A percentile compares a stretch with the other conserved stretches of the same genome.
phyloP scores from a whole-genome alignment of 176 grass and related monocot species.

The Chrysopogon serrulatus region DNA sequence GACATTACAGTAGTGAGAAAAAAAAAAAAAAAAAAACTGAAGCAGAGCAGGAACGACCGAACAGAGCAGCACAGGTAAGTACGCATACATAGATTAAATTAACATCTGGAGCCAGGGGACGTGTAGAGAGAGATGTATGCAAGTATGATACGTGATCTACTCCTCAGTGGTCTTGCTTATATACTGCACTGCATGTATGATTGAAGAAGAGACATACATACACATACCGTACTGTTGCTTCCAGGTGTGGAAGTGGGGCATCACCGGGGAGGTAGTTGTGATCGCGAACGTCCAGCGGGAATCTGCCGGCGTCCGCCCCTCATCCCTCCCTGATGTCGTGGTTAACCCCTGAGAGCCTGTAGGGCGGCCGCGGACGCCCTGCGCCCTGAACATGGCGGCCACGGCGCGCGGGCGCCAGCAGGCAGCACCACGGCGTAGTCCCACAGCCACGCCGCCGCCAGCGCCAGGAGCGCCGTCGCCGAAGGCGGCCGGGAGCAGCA shows the following conservation, averaged over 20 bases:
- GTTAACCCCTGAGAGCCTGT: slow-evolving; percentile 22
- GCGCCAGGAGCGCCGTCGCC: neutral
- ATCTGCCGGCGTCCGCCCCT: neutral
- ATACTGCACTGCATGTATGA: too few relatives aligned
- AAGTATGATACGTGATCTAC: too few relatives aligned
- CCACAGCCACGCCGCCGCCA: slow-evolving; percentile 26
- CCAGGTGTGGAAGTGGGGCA: slow-evolving; percentile 31
- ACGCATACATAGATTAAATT: too few relatives aligned
- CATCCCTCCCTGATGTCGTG: slow-evolving; percentile 22
- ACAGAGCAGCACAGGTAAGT: too few relatives aligned
- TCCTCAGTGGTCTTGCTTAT: too few relatives aligned
- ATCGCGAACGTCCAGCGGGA: slow-evolving; percentile 10
- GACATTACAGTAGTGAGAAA: too few relatives aligned
- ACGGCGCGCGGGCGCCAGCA: slow-evolving; percentile 28
- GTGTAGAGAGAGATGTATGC: too few relatives aligned
- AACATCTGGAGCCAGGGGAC: neutral
- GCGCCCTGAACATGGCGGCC: slow-evolving; percentile 19
- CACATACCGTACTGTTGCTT: slow-evolving; percentile 44
- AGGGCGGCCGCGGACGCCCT: slow-evolving; percentile 29
- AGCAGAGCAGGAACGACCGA: neutral
- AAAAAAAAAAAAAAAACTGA: too few relatives aligned
- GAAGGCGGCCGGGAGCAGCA: neutral
- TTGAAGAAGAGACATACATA: neutral
- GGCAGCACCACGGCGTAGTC: neutral
- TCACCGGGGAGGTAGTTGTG: slow-evolving; percentile 24